Evolutionary conservation across 371 early-diverging fungal genomes (phyloP).

Genomic region (Actinomucor elegans): DNA sequence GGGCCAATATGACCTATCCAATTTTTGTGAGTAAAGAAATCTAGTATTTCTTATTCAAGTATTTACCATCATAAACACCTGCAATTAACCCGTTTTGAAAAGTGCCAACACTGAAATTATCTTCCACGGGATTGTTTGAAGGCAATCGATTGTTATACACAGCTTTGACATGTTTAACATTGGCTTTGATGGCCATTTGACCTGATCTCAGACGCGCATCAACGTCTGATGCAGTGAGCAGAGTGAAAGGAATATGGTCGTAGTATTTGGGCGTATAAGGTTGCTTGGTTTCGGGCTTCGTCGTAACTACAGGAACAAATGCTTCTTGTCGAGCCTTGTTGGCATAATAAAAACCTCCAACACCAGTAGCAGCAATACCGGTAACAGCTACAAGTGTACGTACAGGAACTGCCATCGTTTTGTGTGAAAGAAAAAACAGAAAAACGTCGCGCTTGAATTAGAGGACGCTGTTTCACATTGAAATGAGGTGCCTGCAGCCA

Average conservation of each 20-base stretch:
- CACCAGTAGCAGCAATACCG: constrained; percentile 26
- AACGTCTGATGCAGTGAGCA: constrained; percentile 30
- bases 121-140: constrained; percentile 50
- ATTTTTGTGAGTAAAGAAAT: not conserved
- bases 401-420: constrained; percentile 20
- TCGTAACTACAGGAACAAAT: not conserved
- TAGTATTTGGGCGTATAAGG: constrained; percentile 5
- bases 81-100: constrained; percentile 34
- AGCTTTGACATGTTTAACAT: constrained; percentile 25
- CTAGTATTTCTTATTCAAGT: not conserved
- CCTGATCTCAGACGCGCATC: constrained; percentile 30
- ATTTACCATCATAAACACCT: constrained; percentile 52
- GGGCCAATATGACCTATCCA: constrained; percentile 46
- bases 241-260: constrained; percentile 36
- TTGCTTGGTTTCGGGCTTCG: not conserved
- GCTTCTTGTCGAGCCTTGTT: constrained; percentile 4
- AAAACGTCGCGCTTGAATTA: too few species aligned
- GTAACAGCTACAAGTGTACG: constrained; percentile 27
- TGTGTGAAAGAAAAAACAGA: not conserved
- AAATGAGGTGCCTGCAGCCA: too few species aligned
- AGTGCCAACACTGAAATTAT: constrained; percentile 40
- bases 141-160: constrained; percentile 40
- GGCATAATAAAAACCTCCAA: constrained; percentile 26
- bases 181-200: constrained; percentile 24
- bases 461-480: too few species aligned